These are phyloP conservation scores for Tephrocybe sp. DNA, from an alignment of 768 basidiomycete genomes.

Conservation along the genomic window DNA sequence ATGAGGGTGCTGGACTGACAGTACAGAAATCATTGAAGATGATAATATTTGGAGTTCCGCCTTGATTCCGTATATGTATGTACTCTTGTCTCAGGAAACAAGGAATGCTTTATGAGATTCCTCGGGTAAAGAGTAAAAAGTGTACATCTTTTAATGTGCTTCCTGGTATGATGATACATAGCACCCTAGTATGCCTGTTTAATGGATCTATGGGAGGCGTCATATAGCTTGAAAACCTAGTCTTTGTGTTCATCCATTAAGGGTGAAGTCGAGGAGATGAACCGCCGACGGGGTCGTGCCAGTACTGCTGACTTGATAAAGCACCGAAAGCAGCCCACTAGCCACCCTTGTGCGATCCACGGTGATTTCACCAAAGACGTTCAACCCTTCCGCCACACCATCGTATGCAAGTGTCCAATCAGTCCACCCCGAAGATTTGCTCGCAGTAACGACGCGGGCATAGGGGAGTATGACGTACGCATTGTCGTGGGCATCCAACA, in stretches of 20 bases:
- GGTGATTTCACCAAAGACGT: slow-evolving; percentile 45
- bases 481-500: slow-evolving; percentile 38
- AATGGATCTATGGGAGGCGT: too few species aligned
- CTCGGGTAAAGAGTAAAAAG: too few species aligned
- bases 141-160: too few species aligned
- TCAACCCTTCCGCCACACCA: slow-evolving; percentile 34
- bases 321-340: slow-evolving; percentile 35
- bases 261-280: slow-evolving; percentile 36
- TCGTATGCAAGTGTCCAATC: slow-evolving; percentile 46
- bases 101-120: too few species aligned
- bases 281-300: slow-evolving; percentile 42
- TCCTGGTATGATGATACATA: too few species aligned
- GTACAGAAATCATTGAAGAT: neutral
- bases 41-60: neutral
- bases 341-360: slow-evolving; percentile 37
- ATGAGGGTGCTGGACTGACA: too few species aligned
- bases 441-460: slow-evolving; percentile 41
- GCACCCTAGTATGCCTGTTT: too few species aligned
- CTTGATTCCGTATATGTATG: neutral
- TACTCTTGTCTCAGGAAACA: too few species aligned
- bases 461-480: slow-evolving; percentile 43
- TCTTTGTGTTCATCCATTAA: slow-evolving; percentile 26
- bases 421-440: slow-evolving; percentile 40
- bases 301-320: slow-evolving; percentile 40
- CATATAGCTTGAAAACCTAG: too few species aligned